phyloP scores from a whole-genome alignment of 2,329 filamentous ascomycete species.

The Davidsoniella neocaledoniae region DNA sequence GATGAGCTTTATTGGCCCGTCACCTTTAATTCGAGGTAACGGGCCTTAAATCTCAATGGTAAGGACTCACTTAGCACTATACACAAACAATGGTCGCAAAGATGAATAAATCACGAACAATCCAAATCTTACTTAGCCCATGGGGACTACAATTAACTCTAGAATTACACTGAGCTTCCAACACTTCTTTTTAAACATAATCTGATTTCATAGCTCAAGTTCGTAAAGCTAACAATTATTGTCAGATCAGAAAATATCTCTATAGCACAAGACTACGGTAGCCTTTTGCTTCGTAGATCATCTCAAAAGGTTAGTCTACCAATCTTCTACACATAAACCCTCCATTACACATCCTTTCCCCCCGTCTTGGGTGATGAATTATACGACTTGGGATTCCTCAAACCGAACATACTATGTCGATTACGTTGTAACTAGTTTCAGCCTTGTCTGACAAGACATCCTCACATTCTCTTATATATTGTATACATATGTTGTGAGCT shows the following conservation, averaged over 20 bases:
- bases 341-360: conserved; percentile 4
- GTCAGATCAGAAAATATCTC: no score
- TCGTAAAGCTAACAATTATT: conserved; percentile 2
- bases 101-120: conserved; percentile 34
- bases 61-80: neutral
- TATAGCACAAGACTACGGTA: neutral
- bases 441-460: conserved; percentile 45
- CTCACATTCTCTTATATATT: conserved; percentile 13
- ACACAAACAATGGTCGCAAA: conserved; percentile 7
- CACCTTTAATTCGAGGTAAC: conserved; percentile 2
- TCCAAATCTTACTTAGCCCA: conserved; percentile 43
- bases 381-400: conserved; percentile 51
- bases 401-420: conserved; percentile 50
- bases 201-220: conserved; percentile 10
- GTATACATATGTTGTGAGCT: conserved; percentile 22
- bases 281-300: conserved; percentile 1
- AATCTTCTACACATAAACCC: neutral
- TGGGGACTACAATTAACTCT: conserved; percentile 36
- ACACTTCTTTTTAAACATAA: conserved; percentile 3
- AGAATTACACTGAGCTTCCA: conserved; percentile 40
- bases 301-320: conserved; percentile 29
- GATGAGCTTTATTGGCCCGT: conserved; percentile 2
- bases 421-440: conserved; percentile 44
- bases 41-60: conserved; percentile 4
- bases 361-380: conserved; percentile 37